Base-by-base conservation (phyloP, 176 grass and related monocot genomes). In the Aegilops sharonensis region DNA sequence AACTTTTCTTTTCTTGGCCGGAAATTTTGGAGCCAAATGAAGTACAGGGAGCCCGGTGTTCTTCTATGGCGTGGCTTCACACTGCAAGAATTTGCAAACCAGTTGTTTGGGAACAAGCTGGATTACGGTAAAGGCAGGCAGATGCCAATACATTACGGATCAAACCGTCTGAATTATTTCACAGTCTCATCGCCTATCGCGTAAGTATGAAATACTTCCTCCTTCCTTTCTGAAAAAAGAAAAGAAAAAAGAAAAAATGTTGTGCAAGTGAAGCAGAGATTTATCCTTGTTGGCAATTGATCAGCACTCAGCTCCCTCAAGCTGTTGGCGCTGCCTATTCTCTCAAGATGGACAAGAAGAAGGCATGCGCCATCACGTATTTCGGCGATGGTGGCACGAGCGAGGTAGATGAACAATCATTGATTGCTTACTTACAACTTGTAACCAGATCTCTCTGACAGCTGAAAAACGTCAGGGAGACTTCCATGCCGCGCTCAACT, bases 81-180 rank as follows among this genome's bases (percentile, higher is more conserved):
- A 2, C 60, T 96, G 57, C 94, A 99, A 85, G 97, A 99, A 84
- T 96, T 99, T 85, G 89, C 97, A 68, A 94, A 99, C 36, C 94
- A 99, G 85, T 94, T 90, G 77, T 99, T 99, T 77, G 94, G 97
- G 2, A 99, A 99, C 24, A 92, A 77, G 42, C 62, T 90, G 79
- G 97, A 94, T 81, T 94, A 96, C 43, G 97, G 94, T 68, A 99
- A 96, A 94, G 97, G 97, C 62, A 89, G 92, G 59, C 97, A 99
- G 40, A 96, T 99, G 97, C 97, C 94, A 21, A 99, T 99, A 36
- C 97, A 99, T 40, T 99, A 99, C 17, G 97, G 97, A 34, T 95
- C 90, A 5, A 96, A 87, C 52, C 88, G 85, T 42, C 87, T 99
- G 81, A 99, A 99, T 69, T 99, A 96, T 91, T 99, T 96, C 79